phyloP scores from a whole-genome alignment of 495 filamentous ascomycete species.

The Xylaria venustula region DNA sequence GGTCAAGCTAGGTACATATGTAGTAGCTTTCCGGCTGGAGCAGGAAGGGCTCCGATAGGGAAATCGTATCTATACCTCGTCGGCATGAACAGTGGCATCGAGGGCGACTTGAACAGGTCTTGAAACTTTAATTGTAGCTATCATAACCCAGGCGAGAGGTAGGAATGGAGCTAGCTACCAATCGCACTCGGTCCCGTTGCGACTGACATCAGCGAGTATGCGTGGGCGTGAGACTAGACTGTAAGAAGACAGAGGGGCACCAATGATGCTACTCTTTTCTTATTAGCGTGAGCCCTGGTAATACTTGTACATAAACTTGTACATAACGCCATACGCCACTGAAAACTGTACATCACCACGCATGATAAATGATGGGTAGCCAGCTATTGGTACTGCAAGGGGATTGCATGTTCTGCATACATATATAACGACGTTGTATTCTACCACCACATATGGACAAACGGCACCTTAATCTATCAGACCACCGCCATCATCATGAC shows the following conservation, averaged over 20 bases:
- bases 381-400: neutral
- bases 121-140: too few species aligned
- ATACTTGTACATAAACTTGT: neutral
- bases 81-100: neutral
- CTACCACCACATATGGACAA: too few species aligned
- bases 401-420: neutral
- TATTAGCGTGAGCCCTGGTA: neutral
- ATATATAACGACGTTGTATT: neutral
- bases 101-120: neutral
- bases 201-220: neutral
- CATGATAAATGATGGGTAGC: neutral
- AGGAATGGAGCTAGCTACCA: too few species aligned
- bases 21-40: too few species aligned
- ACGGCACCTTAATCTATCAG: too few species aligned
- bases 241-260: conserved; percentile 4
- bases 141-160: neutral
- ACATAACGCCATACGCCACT: neutral
- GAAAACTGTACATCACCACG: conserved; percentile 2
- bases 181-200: too few species aligned
- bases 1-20: neutral
- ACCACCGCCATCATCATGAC: neutral
- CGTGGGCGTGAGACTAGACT: neutral
- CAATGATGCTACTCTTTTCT: neutral
- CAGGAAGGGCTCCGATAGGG: neutral
- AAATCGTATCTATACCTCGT: neutral